Base-by-base conservation (phyloP, 148 eudicot genomes). In the Persicaria tinctoria region DNA sequence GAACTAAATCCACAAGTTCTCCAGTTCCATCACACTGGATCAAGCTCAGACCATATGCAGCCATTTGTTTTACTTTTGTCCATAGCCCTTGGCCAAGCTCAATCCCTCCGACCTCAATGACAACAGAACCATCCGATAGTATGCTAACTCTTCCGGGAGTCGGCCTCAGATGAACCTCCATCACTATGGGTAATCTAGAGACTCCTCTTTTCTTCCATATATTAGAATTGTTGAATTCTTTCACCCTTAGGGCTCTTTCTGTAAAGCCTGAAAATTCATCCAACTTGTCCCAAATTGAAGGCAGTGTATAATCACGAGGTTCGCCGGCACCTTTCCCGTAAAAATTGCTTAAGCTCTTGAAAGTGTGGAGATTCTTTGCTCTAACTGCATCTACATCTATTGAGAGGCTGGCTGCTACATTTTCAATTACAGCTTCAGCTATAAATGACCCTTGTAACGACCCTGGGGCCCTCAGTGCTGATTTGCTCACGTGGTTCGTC, bases 391-490 rank as follows among this genome's bases (percentile, higher is more conserved):
- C 98, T 5, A 81, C 94, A 44, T 91, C 94, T 44, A 88, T 72
- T 45, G 78, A 83, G 45, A 93, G 92, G 73, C 75, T 70, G 46
- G 88, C 78, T n/a, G 98, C 98, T 57, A 93, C 89, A 78, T 89
- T 87, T 76, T 93, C 98, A 32, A 93, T 84, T 62, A 93, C 84
- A 54, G 89, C 87, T 79, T 93, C 98, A 56, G 98, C 98, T 10
- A 91, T 89, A 70, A 80, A 93, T 46, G 92, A 82, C 72, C 84
- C 95, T 78, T 93, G 98, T 23, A 86, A 79, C 57, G 89, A 91
- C 46, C 98, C 98, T 8, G 98, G 98, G 70, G 78, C 98, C 14
- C 98, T 89, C 98, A 93, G 87, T 46, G 97, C 89, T 5, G 98
- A 79, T 80, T 87, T 93, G 68, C 87, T 83, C 3, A 86, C 70